Conservation (phyloP, 2,329 filamentous ascomycete genomes). For the Pseudocercospora cruenta region DNA sequence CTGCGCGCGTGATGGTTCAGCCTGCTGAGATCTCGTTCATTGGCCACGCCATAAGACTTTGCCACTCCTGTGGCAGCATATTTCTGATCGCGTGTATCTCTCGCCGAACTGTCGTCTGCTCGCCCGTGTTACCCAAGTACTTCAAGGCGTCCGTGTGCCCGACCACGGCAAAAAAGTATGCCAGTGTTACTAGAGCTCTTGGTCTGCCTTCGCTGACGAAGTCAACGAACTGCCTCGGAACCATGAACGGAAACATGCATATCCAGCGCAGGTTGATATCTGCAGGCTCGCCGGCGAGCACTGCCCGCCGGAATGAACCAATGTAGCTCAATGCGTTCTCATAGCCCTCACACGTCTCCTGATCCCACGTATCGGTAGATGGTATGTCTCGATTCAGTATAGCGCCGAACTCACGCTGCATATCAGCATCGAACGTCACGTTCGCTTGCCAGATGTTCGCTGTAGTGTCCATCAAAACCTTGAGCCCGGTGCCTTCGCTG, state of each 20-base stretch:
- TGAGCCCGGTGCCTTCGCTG: conserved; percentile 29
- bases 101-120: conserved; percentile 28
- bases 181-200: conserved; percentile 41
- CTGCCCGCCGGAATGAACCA: conserved; percentile 32
- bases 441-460: conserved; percentile 30
- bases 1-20: background rate
- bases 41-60: conserved; percentile 38
- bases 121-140: conserved; percentile 35
- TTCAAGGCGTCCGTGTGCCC: conserved; percentile 35
- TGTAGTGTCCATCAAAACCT: conserved; percentile 31
- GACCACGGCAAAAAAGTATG: conserved; percentile 40
- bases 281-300: conserved; percentile 30
- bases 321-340: conserved; percentile 37
- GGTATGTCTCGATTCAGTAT: conserved; percentile 31
- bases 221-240: conserved; percentile 37
- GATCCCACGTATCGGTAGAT: conserved; percentile 24
- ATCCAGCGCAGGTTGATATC: conserved; percentile 37
- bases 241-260: conserved; percentile 39
- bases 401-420: conserved; percentile 29
- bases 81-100: conserved; percentile 35
- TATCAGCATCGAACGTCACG: conserved; percentile 25
- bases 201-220: conserved; percentile 38
- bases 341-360: conserved; percentile 33
- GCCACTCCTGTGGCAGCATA: conserved; percentile 37
- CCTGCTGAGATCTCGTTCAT: conserved; percentile 29